Conservation (phyloP, 164 flowering plant species). For the Brasenia schreberi region DNA sequence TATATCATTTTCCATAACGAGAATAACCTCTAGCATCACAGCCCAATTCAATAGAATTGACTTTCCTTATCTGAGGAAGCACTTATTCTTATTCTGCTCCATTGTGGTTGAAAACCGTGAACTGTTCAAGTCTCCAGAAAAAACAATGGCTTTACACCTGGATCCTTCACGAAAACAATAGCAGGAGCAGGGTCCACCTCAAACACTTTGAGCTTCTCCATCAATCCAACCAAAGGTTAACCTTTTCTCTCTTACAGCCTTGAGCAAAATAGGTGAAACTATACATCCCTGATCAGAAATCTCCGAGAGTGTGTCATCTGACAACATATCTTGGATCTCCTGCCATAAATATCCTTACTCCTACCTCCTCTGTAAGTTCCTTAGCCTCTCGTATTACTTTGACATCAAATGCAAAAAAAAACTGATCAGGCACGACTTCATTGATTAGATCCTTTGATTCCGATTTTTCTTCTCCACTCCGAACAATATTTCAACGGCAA, state of each 20-base stretch:
- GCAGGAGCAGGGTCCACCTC: constrained; percentile 97
- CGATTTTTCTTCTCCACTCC: no score
- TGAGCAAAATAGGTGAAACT: constrained; percentile 21
- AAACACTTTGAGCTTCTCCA: constrained; percentile 87
- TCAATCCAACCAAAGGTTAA: constrained; percentile 90
- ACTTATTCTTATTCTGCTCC: constrained; percentile 79
- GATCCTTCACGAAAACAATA: constrained; percentile 68
- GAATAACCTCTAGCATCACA: constrained; percentile 89
- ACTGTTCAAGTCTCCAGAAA: constrained; percentile 52
- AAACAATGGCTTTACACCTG: constrained; percentile 73
- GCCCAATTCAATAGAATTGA: constrained; percentile 78
- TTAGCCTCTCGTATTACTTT: no score
- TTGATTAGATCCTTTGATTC: no score
- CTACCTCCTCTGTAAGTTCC: no score
- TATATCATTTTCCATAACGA: constrained; percentile 38
- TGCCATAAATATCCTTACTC: no score
- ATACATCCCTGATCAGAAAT: constrained; percentile 15
- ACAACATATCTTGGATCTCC: constrained; percentile 52
- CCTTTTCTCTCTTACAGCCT: constrained; percentile 50
- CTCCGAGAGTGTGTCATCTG: constrained; percentile 20
- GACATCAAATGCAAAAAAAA: no score
- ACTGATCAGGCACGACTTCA: no score
- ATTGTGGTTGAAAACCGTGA: constrained; percentile 42
- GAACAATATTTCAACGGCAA: no score
- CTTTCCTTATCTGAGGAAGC: constrained; percentile 78